Evolutionary conservation across 2,329 filamentous ascomycete species (phyloP), one percentile per base, ranked within the genome.

Genomic region (Raffaelea ambrosiae): DNA sequence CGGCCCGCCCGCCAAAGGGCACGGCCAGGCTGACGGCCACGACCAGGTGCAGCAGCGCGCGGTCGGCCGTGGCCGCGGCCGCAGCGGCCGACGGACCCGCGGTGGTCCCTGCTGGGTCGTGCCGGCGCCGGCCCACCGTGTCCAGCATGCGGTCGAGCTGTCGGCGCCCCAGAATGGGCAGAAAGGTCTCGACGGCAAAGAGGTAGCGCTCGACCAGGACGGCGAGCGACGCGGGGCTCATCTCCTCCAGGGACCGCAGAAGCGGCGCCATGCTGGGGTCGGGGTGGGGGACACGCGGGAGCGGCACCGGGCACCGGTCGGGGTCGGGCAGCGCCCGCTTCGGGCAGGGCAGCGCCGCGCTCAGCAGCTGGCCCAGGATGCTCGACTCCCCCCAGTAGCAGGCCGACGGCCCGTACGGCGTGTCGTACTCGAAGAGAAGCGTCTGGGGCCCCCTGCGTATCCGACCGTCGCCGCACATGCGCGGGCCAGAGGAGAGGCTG

Each of bases 331-430:
- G n/a, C n/a, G n/a, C n/a, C n/a, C n/a, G n/a, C n/a, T n/a, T n/a
- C n/a, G n/a, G n/a, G n/a, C n/a, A n/a, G n/a, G 41, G 23, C n/a
- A 43, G 23, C 23, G 16, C 8, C 16, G 41, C 18, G 16, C 23
- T 19, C 18, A n/a, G n/a, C n/a, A 44, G 20, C 11, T 5, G 11
- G 2, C 43, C 43, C n/a, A 38, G 11, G 5, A 44, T 36, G 19
- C 43, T 44, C 16, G 43, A 35, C 21, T 44, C 43, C 14, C 43
- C 43, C 43, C 43, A 44, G 18, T 35, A 33, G 19, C 31, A 38
- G 3, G 43, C 26, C 5, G 33, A 36, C 33, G 18, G 3, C 3
- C 43, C 43, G 16, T 19, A 44, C 20, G 19, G 7, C 5, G 43
- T 36, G 3, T 44, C 43, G 43, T 44, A 44, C 14, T 44, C n/a